Percentiles rank a stretch among this genome's conserved stretches.
These are phyloP conservation scores for Neopestalotiopsis rosae DNA, from an alignment of 2,329 filamentous ascomycete genomes.

Conservation along the genomic window DNA sequence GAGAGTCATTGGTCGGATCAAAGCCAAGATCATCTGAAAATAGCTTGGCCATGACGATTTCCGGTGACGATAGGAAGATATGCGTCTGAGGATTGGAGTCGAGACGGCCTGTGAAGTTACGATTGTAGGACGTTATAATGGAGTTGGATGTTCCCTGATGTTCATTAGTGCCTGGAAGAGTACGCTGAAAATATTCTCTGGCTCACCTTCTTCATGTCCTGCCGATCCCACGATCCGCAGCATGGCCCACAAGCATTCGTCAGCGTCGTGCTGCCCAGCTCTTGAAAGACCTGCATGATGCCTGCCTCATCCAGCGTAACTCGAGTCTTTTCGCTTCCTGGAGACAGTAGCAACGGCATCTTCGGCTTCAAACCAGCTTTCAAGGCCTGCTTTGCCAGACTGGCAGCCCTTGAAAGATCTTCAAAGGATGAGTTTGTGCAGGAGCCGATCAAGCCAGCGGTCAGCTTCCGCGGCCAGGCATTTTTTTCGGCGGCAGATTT, in stretches of 20 bases:
- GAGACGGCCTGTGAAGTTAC: slow-evolving; percentile 98
- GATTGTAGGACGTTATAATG: slow-evolving; percentile 99
- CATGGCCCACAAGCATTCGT: slow-evolving; percentile 94
- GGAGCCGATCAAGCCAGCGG: slow-evolving; percentile 95
- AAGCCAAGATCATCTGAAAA: slow-evolving; percentile 87
- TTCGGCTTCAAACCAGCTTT: slow-evolving; percentile 94
- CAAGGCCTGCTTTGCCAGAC: slow-evolving; percentile 89
- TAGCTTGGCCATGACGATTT: slow-evolving; percentile 85
- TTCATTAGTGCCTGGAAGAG: not conserved
- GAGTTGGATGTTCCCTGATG: slow-evolving; percentile 80
- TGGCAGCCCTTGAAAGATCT: slow-evolving; percentile 93
- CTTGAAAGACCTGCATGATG: slow-evolving; percentile 91
- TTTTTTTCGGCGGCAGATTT: slow-evolving; percentile 92
- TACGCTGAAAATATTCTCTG: not conserved
- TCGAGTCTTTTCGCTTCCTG: slow-evolving; percentile 95
- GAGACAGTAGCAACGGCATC: slow-evolving; percentile 90
- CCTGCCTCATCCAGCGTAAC: slow-evolving; percentile 91
- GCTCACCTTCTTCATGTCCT: slow-evolving; percentile 82
- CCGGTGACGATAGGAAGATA: slow-evolving; percentile 90
- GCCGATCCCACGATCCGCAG: slow-evolving; percentile 94
- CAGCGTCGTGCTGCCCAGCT: slow-evolving; percentile 92
- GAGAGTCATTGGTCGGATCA: slow-evolving; percentile 89
- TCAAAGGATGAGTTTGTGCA: slow-evolving; percentile 91
- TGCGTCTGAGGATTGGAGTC: slow-evolving; percentile 94
- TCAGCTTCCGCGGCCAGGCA: slow-evolving; percentile 94